phyloP scores from a whole-genome alignment of 768 basidiomycete species.

The Hygrophorus pudorinus region DNA sequence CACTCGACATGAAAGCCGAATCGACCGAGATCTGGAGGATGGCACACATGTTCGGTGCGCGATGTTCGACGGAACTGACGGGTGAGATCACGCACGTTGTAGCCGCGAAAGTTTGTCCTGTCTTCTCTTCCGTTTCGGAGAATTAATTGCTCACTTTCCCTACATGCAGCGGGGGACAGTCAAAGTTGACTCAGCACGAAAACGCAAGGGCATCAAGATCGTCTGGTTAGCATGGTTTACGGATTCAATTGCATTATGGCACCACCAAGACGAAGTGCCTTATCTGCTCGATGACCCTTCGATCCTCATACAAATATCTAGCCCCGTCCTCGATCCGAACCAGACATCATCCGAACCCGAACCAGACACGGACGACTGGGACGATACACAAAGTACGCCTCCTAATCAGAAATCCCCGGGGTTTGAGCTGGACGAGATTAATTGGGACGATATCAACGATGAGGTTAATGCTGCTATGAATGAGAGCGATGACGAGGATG shows the following conservation, averaged over 20 bases:
- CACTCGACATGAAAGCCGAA: conserved; percentile 75
- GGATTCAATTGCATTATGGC: conserved; percentile 86
- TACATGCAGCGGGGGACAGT: conserved; percentile 67
- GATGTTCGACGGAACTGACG: conserved; percentile 60
- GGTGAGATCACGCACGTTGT: conserved; percentile 80
- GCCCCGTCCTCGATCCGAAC: conserved; percentile 27
- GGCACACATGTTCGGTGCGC: conserved; percentile 84
- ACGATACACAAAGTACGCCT: conserved; percentile 28
- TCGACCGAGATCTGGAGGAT: conserved; percentile 77
- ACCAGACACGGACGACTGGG: conserved; percentile 62
- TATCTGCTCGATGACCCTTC: conserved; percentile 64
- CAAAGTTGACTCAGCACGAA: conserved; percentile 80
- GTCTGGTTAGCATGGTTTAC: conserved; percentile 88
- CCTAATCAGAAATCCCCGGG: conserved; percentile 20
- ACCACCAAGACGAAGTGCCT: conserved; percentile 62
- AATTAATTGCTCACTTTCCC: conserved; percentile 4
- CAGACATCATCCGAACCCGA: conserved; percentile 59
- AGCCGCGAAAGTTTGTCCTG: conserved; percentile 60
- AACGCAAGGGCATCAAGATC: conserved; percentile 68
- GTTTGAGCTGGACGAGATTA: conserved; percentile 51
- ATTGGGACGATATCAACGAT: conserved; percentile 78
- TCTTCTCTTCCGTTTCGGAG: not conserved
- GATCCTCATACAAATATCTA: conserved; percentile 23
- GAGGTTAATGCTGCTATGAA: conserved; percentile 85
- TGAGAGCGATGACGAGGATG: conserved; percentile 61